Evolutionary conservation across 495 filamentous ascomycete genomes (phyloP).

Genomic region (Chaetomium fimeti): DNA sequence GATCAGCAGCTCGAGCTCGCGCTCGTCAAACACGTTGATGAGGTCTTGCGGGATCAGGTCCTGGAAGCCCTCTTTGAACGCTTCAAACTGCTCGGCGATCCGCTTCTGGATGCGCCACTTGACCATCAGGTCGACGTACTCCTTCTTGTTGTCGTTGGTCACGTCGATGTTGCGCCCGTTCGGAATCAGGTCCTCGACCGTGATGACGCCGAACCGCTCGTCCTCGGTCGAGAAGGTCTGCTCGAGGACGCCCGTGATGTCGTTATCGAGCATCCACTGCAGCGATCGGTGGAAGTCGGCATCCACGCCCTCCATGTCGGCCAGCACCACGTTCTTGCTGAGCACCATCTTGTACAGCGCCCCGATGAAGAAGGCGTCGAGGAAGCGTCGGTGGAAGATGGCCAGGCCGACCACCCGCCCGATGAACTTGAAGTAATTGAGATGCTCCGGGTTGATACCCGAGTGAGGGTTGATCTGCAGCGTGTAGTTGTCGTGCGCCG

Average conservation of each 20-base stretch:
- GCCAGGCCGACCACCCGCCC: conserved; percentile 95
- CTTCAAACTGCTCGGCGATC: conserved; percentile 95
- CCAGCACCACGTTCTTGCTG: conserved; percentile 83
- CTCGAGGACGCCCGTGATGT: conserved; percentile 86
- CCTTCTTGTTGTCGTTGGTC: conserved; percentile 93
- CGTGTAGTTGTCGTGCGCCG: conserved; percentile 99
- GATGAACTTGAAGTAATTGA: conserved; percentile 99
- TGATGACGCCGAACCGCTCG: conserved; percentile 91
- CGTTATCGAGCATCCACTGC: conserved; percentile 96
- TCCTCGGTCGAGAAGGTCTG: conserved; percentile 95
- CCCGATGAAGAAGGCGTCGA: conserved; percentile 99
- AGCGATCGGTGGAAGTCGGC: conserved; percentile 94
- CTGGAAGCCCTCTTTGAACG: conserved; percentile 95
- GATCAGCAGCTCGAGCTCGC: conserved; percentile 93
- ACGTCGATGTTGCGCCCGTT: conserved; percentile 88
- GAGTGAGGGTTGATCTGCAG: conserved; percentile 99
- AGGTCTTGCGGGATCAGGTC: conserved; percentile 95
- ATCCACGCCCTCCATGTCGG: conserved; percentile 99
- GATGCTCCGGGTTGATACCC: conserved; percentile 97
- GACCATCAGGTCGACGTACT: conserved; percentile 93
- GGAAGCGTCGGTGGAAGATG: conserved; percentile 96
- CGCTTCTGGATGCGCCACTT: conserved; percentile 99
- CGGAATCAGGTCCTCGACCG: conserved; percentile 89
- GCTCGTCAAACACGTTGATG: conserved; percentile 98
- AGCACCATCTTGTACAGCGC: conserved; percentile 99